Base-by-base conservation (phyloP, 2,329 filamentous ascomycete species). In the Sarocladiaceae sp. region DNA sequence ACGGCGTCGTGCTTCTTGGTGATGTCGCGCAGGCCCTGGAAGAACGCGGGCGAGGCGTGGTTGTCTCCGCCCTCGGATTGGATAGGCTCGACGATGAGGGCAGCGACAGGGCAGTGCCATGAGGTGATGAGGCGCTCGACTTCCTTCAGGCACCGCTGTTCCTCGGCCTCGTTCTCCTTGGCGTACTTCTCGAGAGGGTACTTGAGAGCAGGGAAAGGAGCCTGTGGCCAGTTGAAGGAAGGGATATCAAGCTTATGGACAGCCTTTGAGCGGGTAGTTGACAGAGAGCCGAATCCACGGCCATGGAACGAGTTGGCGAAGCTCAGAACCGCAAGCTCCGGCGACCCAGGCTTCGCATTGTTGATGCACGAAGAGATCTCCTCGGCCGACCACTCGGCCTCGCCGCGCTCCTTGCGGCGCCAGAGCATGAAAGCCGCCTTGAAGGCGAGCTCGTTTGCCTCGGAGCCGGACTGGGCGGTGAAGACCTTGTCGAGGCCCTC, bases 231-330 rank as follows among this genome's bases (percentile, higher is more conserved):
- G 69, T 90, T 81, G 61, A 91, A 91, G 49, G 85, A 83, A n/a
- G 86, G 86, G 53, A 91, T 90, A 60, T 91, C 86, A 53, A 91
- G 73, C 66, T 91, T 91, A 73, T 91, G 86, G 54, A 91, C 86
- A 45, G 86, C 75, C 72, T 90, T 90, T 63, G 80, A 85, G 59
- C 86, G 82, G 23, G 86, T 91, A 51, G 85, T 89, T 48, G 82
- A 86, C 45, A 91, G 72, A 50, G 75, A 82, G 54, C 84, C 86
- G 59, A 91, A 90, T 37, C 88, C 78, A 56, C 86, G 84, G 48
- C 86, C 86, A 66, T 91, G 86, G 74, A 91, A 91, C 40, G 69
- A 85, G 54, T 80, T 77, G 62, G 77, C 82, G 74, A 91, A 91
- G 51, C 82, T 87, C 57, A 91, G 68, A 60, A 91, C 88, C 33